A percentile compares a stretch with the other conserved stretches of the same genome.
Conservation (phyloP, 2,329 filamentous ascomycete species). For the Phialemoniopsis sp. region DNA sequence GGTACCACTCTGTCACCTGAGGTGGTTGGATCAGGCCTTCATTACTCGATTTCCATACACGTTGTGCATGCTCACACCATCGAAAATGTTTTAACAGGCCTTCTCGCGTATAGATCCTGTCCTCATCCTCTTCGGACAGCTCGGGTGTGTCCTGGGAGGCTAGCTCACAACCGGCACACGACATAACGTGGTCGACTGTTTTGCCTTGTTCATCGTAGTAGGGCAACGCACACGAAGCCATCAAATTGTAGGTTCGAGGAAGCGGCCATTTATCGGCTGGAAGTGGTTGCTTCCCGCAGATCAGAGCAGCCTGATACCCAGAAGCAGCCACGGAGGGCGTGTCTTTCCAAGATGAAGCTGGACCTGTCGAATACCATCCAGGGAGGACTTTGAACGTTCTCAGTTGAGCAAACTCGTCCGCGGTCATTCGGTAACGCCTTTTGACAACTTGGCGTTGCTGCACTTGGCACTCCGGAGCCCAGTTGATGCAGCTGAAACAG, state of each 20-base stretch:
- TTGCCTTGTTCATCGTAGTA: constrained; percentile 17
- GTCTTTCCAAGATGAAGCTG: too few species aligned
- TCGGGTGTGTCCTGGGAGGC: constrained; percentile 16
- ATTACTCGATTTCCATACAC: constrained; percentile 18
- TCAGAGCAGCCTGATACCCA: too few species aligned
- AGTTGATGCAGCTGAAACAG: constrained; percentile 19
- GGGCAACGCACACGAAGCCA: constrained; percentile 21
- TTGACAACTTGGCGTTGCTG: constrained; percentile 10
- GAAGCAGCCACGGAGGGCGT: too few species aligned
- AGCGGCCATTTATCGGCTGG: constrained; percentile 14
- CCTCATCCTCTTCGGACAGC: constrained; percentile 15
- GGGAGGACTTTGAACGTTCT: constrained; percentile 21
- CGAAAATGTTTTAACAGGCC: constrained; percentile 25
- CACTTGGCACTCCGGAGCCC: constrained; percentile 13
- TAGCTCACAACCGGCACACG: constrained; percentile 25
- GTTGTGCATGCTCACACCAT: constrained; percentile 26
- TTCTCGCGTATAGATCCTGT: constrained; percentile 21
- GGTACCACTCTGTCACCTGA: constrained; percentile 13
- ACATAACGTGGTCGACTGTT: constrained; percentile 20
- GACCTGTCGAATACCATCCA: too few species aligned
- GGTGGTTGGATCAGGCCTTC: constrained; percentile 11
- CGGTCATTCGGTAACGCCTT: constrained; percentile 14
- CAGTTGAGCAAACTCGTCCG: constrained; percentile 11
- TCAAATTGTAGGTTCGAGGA: constrained; percentile 15
- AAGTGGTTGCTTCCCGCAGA: too few species aligned